Base-by-base conservation (phyloP, 257 asterid genomes). In the Ilex aquifolium region DNA sequence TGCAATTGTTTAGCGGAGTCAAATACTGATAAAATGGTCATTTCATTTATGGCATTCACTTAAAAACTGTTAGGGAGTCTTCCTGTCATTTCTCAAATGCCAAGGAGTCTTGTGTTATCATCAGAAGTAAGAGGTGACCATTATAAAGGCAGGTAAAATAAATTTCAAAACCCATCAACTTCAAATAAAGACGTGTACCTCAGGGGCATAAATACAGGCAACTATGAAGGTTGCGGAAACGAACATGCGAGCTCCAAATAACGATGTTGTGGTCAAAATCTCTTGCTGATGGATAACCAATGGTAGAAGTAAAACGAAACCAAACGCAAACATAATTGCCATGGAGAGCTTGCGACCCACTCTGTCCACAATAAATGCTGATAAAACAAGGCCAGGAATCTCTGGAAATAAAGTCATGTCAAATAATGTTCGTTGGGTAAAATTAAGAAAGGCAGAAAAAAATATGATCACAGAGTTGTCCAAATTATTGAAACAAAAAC, bases 171-270 rank as follows among this genome's bases (percentile, higher is more conserved):
- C 27, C 0, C 27, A 21, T 21, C 27, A 21, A 21, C 27, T 21
- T 21, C 27, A 21, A 21, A 21, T 21, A 21, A 21, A 21, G 27
- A 21, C 1, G 50, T 14, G 13, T 78, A 87, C 97, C 95, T 90
- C 95, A 17, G 91, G 91, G 57, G 83, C 71, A 61, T 85, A 90
- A 13, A 87, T 72, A 39, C 72, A 61, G 68, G 86, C 79, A 54
- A 83, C 79, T 2, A 66, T 65, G 65, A 81, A 85, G 17, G 86
- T 76, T 65, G 90, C 90, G 53, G 80, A 71, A 46, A 85, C 65
- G 51, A 74, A 87, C 67, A 88, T 78, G 2, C 92, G 95, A 53
- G 91, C 85, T 44, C 95, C 95, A 58, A 87, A 90, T 69, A 90
- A 48, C 31, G 77, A 63, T 59, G 76, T 12, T 11, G 80, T 81